Evolutionary conservation across 1,284 basidiomycete genomes (phyloP).

Genomic region (Austroboletus novae-zelandiae): DNA sequence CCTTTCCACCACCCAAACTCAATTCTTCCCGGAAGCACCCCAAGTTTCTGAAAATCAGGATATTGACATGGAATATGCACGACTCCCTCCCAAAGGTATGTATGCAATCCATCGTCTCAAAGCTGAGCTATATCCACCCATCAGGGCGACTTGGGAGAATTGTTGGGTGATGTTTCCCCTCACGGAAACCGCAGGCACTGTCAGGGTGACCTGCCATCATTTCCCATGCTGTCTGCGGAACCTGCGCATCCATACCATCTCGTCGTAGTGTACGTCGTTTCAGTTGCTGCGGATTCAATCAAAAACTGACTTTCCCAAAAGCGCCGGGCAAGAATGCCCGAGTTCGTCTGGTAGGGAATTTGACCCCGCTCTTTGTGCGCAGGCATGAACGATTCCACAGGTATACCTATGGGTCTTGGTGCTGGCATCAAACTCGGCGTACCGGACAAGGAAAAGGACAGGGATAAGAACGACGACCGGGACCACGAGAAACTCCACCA

Average conservation of each 20-base stretch:
- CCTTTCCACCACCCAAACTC: constrained; percentile 21
- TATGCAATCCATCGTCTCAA: not conserved
- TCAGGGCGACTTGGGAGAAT: constrained; percentile 73
- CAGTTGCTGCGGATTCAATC: constrained; percentile 4
- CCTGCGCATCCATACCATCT: constrained; percentile 76
- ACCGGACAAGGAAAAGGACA: constrained; percentile 51
- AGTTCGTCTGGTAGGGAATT: constrained; percentile 54
- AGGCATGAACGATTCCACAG: constrained; percentile 32
- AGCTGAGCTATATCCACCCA: constrained; percentile 4
- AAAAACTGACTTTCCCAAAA: constrained; percentile 30
- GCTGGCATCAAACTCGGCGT: constrained; percentile 65
- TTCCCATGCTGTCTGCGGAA: constrained; percentile 53
- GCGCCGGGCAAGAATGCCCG: constrained; percentile 83
- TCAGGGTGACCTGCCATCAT: constrained; percentile 25
- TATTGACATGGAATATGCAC: constrained; percentile 75
- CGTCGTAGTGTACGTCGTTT: constrained; percentile 62
- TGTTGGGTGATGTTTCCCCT: constrained; percentile 64
- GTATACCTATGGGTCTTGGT: constrained; percentile 72
- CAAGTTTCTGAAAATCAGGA: constrained; percentile 47
- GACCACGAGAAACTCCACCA: constrained; percentile 35
- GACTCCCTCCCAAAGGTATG: constrained; percentile 71
- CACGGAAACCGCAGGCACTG: constrained; percentile 38
- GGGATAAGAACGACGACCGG: constrained; percentile 37
- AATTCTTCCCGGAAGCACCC: constrained; percentile 33
- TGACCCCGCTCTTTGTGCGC: not conserved